Evolutionary conservation across 352 stramenopile species (phyloP).

Genomic region (Pythium grandisporangium): DNA sequence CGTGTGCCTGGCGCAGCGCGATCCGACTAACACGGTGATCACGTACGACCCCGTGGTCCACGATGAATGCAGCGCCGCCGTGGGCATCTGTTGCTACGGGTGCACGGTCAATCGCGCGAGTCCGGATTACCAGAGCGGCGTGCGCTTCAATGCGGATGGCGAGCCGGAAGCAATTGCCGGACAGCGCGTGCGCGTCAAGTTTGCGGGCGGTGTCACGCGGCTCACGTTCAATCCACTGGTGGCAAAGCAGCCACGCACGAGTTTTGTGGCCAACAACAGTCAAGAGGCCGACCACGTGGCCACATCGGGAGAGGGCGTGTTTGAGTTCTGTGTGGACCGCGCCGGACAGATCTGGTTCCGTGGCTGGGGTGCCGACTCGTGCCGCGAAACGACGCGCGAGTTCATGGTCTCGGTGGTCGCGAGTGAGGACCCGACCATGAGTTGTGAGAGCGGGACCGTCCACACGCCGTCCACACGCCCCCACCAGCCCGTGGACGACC

Average conservation of each 20-base stretch:
- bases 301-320: slow-evolving; percentile 4
- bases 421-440: no score
- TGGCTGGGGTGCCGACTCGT: slow-evolving; percentile 16
- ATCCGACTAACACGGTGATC: slow-evolving; percentile 16
- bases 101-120: slow-evolving; percentile 28
- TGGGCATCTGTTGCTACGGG: slow-evolving; percentile 43
- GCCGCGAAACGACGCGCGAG: slow-evolving; percentile 11
- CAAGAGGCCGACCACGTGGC: no score
- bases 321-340: slow-evolving; percentile 6
- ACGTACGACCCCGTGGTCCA: slow-evolving; percentile 40
- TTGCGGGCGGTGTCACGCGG: slow-evolving; percentile 11
- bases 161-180: slow-evolving; percentile 17
- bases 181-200: slow-evolving; percentile 6
- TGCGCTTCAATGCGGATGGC: slow-evolving; percentile 20
- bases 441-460: no score
- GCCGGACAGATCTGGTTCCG: slow-evolving; percentile 11
- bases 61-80: slow-evolving; percentile 21
- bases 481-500: no score
- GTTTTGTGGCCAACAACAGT: slow-evolving; percentile 16
- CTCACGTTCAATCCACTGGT: slow-evolving; percentile 18
- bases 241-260: slow-evolving; percentile 11
- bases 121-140: slow-evolving; percentile 20
- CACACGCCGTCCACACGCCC: no score
- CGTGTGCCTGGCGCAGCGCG: slow-evolving; percentile 26
- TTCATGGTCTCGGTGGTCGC: slow-evolving; percentile 16